phyloP scores from a whole-genome alignment of 1,284 basidiomycete genomes.

The Peniophora sp. region DNA sequence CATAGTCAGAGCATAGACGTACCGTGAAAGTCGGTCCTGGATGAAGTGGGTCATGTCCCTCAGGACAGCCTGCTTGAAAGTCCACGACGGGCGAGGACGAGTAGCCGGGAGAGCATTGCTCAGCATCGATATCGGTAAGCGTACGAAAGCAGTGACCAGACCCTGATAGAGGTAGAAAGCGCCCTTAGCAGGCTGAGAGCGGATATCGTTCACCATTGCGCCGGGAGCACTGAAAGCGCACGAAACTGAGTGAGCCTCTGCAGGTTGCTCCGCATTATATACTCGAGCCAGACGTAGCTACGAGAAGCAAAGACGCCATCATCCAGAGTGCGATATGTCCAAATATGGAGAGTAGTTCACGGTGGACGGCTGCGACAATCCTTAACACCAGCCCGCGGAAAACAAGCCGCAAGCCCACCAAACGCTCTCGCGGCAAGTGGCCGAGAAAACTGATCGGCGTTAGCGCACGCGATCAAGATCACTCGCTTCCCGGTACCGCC shows the following conservation, averaged over 20 bases:
- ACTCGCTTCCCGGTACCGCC: background rate
- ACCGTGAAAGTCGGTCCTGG: constrained; percentile 2
- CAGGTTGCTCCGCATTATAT: no score
- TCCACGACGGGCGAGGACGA: constrained; percentile 8
- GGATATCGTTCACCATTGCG: constrained; percentile 8
- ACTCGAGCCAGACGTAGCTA: no score
- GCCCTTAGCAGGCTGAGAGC: constrained; percentile 16
- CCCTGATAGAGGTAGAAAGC: constrained; percentile 11
- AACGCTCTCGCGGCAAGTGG: no score
- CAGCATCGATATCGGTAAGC: constrained; percentile 16
- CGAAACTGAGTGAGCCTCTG: no score
- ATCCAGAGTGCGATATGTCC: no score
- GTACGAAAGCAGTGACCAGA: constrained; percentile 10
- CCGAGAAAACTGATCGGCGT: background rate
- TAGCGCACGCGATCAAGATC: background rate
- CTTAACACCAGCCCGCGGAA: no score
- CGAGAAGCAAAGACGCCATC: no score
- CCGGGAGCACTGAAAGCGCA: no score
- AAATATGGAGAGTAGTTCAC: no score
- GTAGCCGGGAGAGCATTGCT: background rate
- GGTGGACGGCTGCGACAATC: no score
- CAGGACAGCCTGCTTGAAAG: constrained; percentile 5
- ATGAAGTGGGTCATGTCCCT: constrained; percentile 3
- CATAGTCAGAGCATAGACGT: background rate
- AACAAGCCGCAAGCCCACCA: no score